Conservation (phyloP, 306 rosid genomes). For the Oxytropis ochrocephala region DNA sequence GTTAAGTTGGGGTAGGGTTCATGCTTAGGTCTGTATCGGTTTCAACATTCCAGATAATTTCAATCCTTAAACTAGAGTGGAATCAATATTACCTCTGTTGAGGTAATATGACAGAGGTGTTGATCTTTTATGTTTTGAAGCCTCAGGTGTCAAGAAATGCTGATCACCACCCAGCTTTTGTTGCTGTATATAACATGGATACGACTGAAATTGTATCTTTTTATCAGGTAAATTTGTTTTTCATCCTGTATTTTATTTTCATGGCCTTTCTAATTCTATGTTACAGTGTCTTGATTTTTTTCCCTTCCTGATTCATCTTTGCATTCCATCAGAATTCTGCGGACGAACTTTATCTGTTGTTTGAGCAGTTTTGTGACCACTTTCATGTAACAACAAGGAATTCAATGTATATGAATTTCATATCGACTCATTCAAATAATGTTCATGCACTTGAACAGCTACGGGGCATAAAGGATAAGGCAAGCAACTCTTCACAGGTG, state of each 20-base stretch:
- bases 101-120: constrained; percentile 17
- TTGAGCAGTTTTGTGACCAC: constrained; percentile 84
- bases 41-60: not conserved
- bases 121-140: constrained; percentile 31
- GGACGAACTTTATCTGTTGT: constrained; percentile 76
- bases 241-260: constrained; percentile 13
- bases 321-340: constrained; percentile 61
- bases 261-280: not conserved
- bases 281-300: not conserved
- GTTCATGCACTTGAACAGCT: constrained; percentile 73
- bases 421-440: constrained; percentile 87
- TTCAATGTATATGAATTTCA: constrained; percentile 64
- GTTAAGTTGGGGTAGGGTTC: not conserved
- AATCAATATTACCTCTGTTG: constrained; percentile 13
- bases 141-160: constrained; percentile 72
- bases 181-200: constrained; percentile 94
- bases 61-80: not conserved
- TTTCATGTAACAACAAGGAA: constrained; percentile 73
- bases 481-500: constrained; percentile 74
- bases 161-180: constrained; percentile 77
- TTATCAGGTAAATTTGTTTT: constrained; percentile 59
- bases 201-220: constrained; percentile 90
- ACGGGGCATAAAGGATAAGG: constrained; percentile 56
- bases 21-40: not conserved
- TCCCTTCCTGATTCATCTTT: constrained; percentile 27